A percentile compares a stretch with the other conserved stretches of the same genome.
phyloP scores from a whole-genome alignment of 2,329 filamentous ascomycete species.

The Talaromyces piceae region DNA sequence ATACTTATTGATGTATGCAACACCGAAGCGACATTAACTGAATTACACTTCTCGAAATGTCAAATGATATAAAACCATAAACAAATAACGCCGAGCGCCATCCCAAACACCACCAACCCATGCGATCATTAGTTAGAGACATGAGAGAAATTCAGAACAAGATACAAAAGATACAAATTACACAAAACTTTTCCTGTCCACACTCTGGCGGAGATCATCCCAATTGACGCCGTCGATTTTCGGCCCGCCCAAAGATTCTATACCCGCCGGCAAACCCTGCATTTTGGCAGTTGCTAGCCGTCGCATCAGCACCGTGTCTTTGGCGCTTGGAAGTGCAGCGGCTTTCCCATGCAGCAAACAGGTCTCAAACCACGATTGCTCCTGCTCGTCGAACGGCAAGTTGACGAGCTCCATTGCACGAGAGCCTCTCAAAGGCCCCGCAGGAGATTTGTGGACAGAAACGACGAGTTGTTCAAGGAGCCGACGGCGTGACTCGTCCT shows the following conservation, averaged over 20 bases:
- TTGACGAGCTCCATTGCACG: slow-evolving; percentile 63
- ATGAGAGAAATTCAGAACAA: not conserved
- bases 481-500: slow-evolving; percentile 52
- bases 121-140: not conserved
- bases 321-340: slow-evolving; percentile 55
- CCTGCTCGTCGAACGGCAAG: slow-evolving; percentile 61
- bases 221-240: slow-evolving; percentile 46
- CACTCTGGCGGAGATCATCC: slow-evolving; percentile 39
- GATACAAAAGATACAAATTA: not conserved
- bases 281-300: slow-evolving; percentile 58
- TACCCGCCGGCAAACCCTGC: slow-evolving; percentile 23
- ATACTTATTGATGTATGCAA: not conserved
- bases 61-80: too few species aligned
- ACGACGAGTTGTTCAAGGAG: slow-evolving; percentile 62
- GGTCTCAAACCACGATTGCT: slow-evolving; percentile 68
- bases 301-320: slow-evolving; percentile 68
- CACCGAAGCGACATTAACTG: not conserved
- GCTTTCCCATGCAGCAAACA: slow-evolving; percentile 60
- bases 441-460: slow-evolving; percentile 44
- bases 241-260: slow-evolving; percentile 36
- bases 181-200: slow-evolving; percentile 14
- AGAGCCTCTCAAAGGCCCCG: slow-evolving; percentile 38
- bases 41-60: too few species aligned
- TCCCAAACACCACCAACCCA: not conserved
- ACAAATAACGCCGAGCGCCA: not conserved